phyloP scores from a whole-genome alignment of 192 early-diverging fungal genomes.

The Podila horticola region DNA sequence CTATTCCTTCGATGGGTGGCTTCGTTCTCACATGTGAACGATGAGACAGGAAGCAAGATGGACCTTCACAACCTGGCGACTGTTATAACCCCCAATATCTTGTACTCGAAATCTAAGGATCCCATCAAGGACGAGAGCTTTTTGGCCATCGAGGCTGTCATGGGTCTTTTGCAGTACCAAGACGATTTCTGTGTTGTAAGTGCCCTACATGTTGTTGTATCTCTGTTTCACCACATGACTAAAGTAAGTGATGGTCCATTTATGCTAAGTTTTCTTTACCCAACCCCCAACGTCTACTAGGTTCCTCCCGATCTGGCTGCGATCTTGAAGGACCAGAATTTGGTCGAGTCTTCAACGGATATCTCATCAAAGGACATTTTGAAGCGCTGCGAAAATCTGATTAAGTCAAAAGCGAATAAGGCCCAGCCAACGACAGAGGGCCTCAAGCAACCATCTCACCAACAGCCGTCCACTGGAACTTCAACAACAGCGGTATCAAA shows the following conservation, averaged over 20 bases:
- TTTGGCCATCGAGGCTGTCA: conserved; percentile 72
- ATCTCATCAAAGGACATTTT: conserved; percentile 64
- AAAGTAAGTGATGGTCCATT: not conserved
- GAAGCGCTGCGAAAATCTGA: conserved; percentile 63
- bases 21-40: conserved; percentile 71
- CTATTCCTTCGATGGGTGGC: conserved; percentile 90
- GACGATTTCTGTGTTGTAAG: conserved; percentile 72
- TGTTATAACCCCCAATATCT: conserved; percentile 93
- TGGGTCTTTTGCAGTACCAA: conserved; percentile 71
- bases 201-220: conserved; percentile 6
- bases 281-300: conserved; percentile 10
- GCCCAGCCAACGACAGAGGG: conserved; percentile 23
- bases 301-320: conserved; percentile 65
- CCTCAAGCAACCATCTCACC: not conserved
- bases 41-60: conserved; percentile 90
- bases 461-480: not conserved
- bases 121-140: conserved; percentile 79
- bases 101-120: conserved; percentile 87
- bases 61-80: conserved; percentile 91
- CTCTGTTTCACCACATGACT: not conserved
- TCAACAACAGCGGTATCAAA: not conserved
- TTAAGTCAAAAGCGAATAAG: conserved; percentile 55
- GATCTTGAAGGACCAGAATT: conserved; percentile 57
- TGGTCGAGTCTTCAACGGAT: conserved; percentile 56
- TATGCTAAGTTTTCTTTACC: not conserved